Base-by-base conservation (phyloP, 179 eudicot species). In the Patellifolia procumbens region DNA sequence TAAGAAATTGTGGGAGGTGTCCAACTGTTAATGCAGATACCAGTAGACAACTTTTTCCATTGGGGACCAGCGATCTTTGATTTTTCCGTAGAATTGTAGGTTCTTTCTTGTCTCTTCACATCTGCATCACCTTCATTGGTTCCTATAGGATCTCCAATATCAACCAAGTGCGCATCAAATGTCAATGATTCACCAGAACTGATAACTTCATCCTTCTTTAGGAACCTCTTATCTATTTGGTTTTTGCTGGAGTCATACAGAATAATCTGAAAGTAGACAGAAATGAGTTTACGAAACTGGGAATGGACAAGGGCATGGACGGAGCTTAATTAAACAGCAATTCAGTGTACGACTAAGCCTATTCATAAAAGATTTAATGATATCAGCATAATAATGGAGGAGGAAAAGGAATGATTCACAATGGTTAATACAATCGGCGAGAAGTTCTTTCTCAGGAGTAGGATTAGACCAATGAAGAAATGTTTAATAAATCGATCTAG, bases 161-260 rank as follows among this genome's bases (percentile, higher is more conserved):
- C 97, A 55, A 90, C 91, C 86, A 92, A 81, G 81, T 92, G 81
- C 74, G 88, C 90, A 79, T 86, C 89, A 78, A 94, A 82, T 68
- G 73, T 73, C 56, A 92, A 70, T 59, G 89, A 84, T 85, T 83
- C 88, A 72, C 94, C 97, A 73, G 93, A 82, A 64, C 55, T 79
- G 71, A 94, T 71, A 13, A 76, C 73, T 84, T 92, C 97, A 81
- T 88, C 90, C 79, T 78, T 90, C 80, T 79, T 94, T 75, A 92
- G 84, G 76, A 94, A 94, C 82, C 86, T 86, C 79, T 87, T 88
- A 45, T 86, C 89, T 72, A 94, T 83, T 69, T 81, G 89, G 49
- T 75, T 83, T 85, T 83, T 87, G 84, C 76, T 82, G 60, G 72
- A 81, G 80, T 94, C 98, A 77, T 84, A 89, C 83, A 94, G 83